Evolutionary conservation across 2,329 filamentous ascomycete genomes (phyloP).

Genomic region (Epichloe bromicola): DNA sequence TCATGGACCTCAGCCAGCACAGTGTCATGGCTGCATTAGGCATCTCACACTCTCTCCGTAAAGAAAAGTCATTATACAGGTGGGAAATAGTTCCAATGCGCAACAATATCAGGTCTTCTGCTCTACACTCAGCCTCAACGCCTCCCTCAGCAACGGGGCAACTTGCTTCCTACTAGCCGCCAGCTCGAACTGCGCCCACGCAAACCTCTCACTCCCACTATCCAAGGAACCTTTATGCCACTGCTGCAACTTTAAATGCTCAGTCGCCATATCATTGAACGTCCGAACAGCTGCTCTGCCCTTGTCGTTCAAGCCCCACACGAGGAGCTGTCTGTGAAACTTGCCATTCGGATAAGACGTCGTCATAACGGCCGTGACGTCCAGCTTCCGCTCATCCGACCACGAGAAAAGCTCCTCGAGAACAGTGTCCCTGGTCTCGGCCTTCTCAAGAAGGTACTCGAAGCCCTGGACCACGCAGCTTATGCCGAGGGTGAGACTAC

Average conservation of each 20-base stretch:
- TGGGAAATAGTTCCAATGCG: too few relatives aligned
- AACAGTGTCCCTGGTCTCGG: slow-evolving; percentile 32
- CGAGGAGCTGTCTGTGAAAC: slow-evolving; percentile 54
- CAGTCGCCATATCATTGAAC: slow-evolving; percentile 35
- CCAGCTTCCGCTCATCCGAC: slow-evolving; percentile 42
- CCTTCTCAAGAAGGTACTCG: slow-evolving; percentile 43
- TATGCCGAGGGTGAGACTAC: slow-evolving; percentile 48
- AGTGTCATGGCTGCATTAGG: too few relatives aligned
- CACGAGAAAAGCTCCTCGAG: slow-evolving; percentile 37
- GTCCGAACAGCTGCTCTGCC: slow-evolving; percentile 36
- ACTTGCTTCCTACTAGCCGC: slow-evolving; percentile 56
- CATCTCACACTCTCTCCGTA: too few relatives aligned
- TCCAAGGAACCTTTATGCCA: slow-evolving; percentile 40
- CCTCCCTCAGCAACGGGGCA: slow-evolving; percentile 50
- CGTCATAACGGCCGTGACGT: slow-evolving; percentile 57
- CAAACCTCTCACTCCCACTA: slow-evolving; percentile 35
- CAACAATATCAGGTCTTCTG: background rate
- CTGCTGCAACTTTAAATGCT: slow-evolving; percentile 40
- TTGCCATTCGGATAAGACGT: slow-evolving; percentile 39
- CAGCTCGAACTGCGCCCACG: slow-evolving; percentile 54
- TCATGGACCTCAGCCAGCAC: too few relatives aligned
- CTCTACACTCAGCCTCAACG: slow-evolving; percentile 23
- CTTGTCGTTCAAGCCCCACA: slow-evolving; percentile 45
- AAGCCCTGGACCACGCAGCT: slow-evolving; percentile 52
- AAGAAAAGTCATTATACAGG: too few relatives aligned